phyloP scores from a whole-genome alignment of 1,284 basidiomycete species.

The Thelephora terrestris region DNA sequence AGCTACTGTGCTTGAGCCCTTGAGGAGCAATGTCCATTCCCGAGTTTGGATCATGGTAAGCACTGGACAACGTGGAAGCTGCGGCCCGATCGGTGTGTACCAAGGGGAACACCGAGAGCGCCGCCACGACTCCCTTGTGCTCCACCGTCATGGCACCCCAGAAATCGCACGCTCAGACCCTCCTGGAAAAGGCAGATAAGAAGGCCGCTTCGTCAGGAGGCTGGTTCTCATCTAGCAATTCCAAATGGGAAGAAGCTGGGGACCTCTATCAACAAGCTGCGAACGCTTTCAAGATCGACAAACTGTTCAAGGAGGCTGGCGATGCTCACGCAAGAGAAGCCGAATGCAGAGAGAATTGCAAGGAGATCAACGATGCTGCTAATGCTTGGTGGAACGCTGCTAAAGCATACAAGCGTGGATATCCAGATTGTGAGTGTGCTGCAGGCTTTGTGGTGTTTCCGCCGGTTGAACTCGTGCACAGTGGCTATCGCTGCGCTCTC shows the following conservation, averaged over 20 bases:
- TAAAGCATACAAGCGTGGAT: slow-evolving; percentile 86
- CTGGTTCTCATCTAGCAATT: slow-evolving; percentile 77
- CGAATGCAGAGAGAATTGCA: slow-evolving; percentile 80
- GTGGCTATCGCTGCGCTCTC: slow-evolving; percentile 89
- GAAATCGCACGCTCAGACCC: slow-evolving; percentile 57
- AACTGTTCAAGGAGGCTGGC: slow-evolving; percentile 84
- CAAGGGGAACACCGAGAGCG: not conserved
- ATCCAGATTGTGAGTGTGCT: slow-evolving; percentile 62
- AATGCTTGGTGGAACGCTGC: slow-evolving; percentile 97
- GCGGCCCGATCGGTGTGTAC: slow-evolving; percentile 12
- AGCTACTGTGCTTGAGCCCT: too few species aligned
- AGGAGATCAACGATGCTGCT: slow-evolving; percentile 86
- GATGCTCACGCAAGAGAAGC: slow-evolving; percentile 85
- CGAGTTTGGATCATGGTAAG: too few species aligned
- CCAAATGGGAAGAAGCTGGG: slow-evolving; percentile 89
- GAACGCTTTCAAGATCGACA: slow-evolving; percentile 93
- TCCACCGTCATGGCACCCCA: slow-evolving; percentile 22
- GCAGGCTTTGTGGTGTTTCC: too few species aligned
- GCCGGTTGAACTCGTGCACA: slow-evolving; percentile 22
- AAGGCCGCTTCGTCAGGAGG: slow-evolving; percentile 74
- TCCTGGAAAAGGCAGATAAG: slow-evolving; percentile 87
- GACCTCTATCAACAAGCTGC: slow-evolving; percentile 93
- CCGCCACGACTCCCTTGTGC: slow-evolving; percentile 1
- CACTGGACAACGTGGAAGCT: slow-evolving; percentile 10
- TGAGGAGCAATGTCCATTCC: too few species aligned